Conservation (phyloP, 2,329 filamentous ascomycete genomes). For the Parafenestella ontariensis region DNA sequence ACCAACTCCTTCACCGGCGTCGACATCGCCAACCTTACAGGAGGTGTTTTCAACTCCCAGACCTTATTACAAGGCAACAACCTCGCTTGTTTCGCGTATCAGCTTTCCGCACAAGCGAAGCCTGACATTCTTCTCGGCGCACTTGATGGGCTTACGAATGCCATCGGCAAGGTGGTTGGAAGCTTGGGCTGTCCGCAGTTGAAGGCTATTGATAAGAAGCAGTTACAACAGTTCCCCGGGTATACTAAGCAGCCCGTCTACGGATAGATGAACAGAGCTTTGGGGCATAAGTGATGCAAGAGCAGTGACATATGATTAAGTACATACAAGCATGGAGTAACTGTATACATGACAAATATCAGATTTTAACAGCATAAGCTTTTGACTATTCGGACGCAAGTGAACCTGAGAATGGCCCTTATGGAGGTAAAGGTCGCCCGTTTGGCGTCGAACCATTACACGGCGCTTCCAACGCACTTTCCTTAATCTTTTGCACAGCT, state of each 20-base stretch:
- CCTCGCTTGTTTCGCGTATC: constrained; percentile 23
- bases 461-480: constrained; percentile 25
- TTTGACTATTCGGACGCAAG: background rate
- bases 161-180: constrained; percentile 21
- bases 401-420: background rate
- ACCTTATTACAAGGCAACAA: constrained; percentile 24
- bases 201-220: constrained; percentile 15
- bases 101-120: constrained; percentile 28
- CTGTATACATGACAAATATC: background rate
- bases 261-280: constrained; percentile 4
- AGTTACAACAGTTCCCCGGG: constrained; percentile 28
- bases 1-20: constrained; percentile 30
- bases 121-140: constrained; percentile 26
- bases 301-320: background rate
- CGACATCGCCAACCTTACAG: constrained; percentile 20
- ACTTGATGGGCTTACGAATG: constrained; percentile 18
- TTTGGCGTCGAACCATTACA: constrained; percentile 22
- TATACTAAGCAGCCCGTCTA: constrained; percentile 26
- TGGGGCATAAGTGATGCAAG: background rate
- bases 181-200: constrained; percentile 24
- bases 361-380: background rate
- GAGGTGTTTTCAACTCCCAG: constrained; percentile 22
- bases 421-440: constrained; percentile 5
- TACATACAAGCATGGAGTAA: background rate
- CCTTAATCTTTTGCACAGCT: constrained; percentile 24